Conservation (phyloP, 768 basidiomycete genomes). For the Trichaptum fuscoviolaceum region DNA sequence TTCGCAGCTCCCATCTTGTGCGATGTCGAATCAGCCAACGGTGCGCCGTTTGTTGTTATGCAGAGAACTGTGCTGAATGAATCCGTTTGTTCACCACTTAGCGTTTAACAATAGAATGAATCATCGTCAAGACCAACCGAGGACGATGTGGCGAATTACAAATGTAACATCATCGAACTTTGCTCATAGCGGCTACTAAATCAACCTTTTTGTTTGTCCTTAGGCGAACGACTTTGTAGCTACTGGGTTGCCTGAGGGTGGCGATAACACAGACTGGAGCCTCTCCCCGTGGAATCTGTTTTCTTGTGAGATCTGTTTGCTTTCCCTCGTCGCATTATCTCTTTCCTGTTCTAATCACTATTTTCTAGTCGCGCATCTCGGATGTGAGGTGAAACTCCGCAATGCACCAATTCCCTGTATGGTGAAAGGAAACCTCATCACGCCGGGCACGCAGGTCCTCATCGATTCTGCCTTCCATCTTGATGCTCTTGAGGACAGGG, state of each 20-base stretch:
- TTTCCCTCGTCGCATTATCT: background rate
- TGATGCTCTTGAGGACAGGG: conserved; percentile 5
- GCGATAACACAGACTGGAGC: conserved; percentile 14
- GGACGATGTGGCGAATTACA: conserved; percentile 18
- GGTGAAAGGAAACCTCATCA: conserved; percentile 13
- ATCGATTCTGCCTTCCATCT: conserved; percentile 11
- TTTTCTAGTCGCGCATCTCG: conserved; percentile 8
- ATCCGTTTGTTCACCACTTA: background rate
- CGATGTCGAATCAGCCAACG: conserved; percentile 15
- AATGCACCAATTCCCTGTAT: conserved; percentile 7
- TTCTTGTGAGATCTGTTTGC: conserved; percentile 7
- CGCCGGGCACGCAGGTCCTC: conserved; percentile 13
- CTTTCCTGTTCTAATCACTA: background rate
- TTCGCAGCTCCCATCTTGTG: conserved; percentile 18
- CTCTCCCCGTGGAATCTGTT: conserved; percentile 17
- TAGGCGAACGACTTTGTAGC: conserved; percentile 14
- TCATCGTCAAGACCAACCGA: conserved; percentile 13
- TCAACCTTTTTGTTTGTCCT: background rate
- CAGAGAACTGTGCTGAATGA: background rate
- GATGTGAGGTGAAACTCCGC: conserved; percentile 13
- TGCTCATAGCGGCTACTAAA: background rate
- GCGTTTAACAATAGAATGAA: conserved; percentile 19
- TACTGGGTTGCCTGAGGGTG: conserved; percentile 13
- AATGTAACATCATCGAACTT: conserved; percentile 8
- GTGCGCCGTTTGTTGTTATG: conserved; percentile 3